Conservation (phyloP, 2,329 filamentous ascomycete species). For the Cercospora sp. region DNA sequence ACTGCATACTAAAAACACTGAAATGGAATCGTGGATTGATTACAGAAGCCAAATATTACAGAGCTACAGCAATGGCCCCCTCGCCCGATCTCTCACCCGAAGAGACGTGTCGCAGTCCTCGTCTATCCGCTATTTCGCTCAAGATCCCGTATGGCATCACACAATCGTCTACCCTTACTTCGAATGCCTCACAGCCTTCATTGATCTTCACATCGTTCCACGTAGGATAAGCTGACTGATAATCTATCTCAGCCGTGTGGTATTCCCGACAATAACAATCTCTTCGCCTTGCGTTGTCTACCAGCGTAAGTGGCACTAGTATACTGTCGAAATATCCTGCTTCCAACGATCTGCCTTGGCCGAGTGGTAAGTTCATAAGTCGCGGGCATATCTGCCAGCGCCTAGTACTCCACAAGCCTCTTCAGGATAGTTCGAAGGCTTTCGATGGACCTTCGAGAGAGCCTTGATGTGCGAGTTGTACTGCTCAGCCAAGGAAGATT, state of each 20-base stretch:
- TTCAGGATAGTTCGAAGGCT: no score
- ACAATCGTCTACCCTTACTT: no score
- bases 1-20: not conserved
- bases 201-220: no score
- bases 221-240: no score
- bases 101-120: no score
- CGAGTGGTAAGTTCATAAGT: not conserved
- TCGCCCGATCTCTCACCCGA: no score
- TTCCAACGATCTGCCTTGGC: not conserved
- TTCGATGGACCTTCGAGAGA: no score
- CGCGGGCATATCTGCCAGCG: not conserved
- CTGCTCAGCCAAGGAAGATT: not conserved
- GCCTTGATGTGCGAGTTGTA: no score
- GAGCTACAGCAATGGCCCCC: not conserved
- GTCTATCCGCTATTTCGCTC: no score
- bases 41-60: not conserved
- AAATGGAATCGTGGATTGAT: not conserved
- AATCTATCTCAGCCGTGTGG: no score
- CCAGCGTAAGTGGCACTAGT: not conserved
- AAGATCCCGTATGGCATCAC: no score
- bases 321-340: not conserved
- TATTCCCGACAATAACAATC: not conserved
- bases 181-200: no score
- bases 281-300: not conserved
- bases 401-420: not conserved